phyloP scores from a whole-genome alignment of 2,329 filamentous ascomycete genomes.

The Corniculantispora saksenae region DNA sequence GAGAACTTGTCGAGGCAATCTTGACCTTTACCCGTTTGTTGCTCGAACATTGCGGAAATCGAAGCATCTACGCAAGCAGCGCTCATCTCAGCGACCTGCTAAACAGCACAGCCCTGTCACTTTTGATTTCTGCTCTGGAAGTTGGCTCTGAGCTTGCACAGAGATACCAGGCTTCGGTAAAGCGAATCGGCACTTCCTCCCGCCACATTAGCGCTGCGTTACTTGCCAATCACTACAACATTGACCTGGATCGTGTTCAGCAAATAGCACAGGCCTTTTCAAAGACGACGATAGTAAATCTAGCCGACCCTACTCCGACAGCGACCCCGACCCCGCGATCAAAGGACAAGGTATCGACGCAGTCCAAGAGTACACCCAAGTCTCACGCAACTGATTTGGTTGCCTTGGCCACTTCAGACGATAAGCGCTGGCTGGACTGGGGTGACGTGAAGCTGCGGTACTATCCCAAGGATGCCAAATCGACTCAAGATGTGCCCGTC shows the following conservation, averaged over 20 bases:
- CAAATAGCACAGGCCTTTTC: constrained; percentile 81
- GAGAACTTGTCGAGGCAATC: constrained; percentile 75
- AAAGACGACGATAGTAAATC: constrained; percentile 63
- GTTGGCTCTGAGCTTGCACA: constrained; percentile 86
- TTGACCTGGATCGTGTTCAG: constrained; percentile 77
- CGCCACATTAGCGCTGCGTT: constrained; percentile 71
- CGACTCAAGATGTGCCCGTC: constrained; percentile 19
- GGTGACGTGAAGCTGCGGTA: constrained; percentile 79
- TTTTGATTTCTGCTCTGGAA: constrained; percentile 77
- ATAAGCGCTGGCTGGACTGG: constrained; percentile 71
- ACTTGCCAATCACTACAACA: constrained; percentile 81
- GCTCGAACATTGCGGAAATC: constrained; percentile 92
- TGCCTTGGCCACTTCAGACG: constrained; percentile 65
- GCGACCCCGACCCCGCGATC: constrained; percentile 55
- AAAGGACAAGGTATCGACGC: constrained; percentile 66
- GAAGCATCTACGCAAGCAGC: constrained; percentile 95
- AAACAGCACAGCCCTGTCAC: constrained; percentile 78
- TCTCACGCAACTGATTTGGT: constrained; percentile 84
- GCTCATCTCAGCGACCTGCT: constrained; percentile 84
- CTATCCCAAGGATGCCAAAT: constrained; percentile 55
- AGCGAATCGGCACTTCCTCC: constrained; percentile 67
- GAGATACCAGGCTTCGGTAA: constrained; percentile 86
- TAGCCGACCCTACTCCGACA: constrained; percentile 53
- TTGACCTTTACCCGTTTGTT: constrained; percentile 85
- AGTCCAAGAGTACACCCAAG: constrained; percentile 48